Evolutionary conservation across 1,284 basidiomycete genomes (phyloP).

Genomic region (Moesziomyces sp.): DNA sequence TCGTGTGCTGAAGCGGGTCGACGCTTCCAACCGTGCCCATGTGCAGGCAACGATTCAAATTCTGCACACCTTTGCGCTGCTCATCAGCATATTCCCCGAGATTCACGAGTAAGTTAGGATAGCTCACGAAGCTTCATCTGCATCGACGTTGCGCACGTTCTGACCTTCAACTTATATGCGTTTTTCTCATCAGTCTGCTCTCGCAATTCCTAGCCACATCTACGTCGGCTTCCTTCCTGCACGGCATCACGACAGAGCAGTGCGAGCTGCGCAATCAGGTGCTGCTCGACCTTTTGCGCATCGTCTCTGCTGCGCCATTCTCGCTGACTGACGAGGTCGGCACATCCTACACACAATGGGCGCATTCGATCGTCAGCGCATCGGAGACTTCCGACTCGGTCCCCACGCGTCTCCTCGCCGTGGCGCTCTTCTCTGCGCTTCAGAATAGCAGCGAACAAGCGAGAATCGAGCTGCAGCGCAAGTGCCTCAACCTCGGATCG

Average conservation of each 20-base stretch:
- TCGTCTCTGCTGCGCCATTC: constrained; percentile 21
- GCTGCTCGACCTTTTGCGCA: constrained; percentile 30
- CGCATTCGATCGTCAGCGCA: constrained; percentile 32
- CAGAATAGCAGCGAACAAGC: constrained; percentile 42
- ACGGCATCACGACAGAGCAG: constrained; percentile 4
- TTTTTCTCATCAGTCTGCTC: constrained; percentile 3
- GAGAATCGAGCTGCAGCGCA: constrained; percentile 30
- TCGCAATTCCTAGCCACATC: constrained; percentile 32
- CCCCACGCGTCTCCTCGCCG: constrained; percentile 51
- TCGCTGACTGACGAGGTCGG: constrained; percentile 10
- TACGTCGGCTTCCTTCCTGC: constrained; percentile 30
- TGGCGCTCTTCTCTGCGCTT: constrained; percentile 44
- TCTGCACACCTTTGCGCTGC: constrained; percentile 23
- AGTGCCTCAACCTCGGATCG: constrained; percentile 16
- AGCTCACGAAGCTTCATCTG: no score
- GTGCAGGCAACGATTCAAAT: constrained; percentile 14
- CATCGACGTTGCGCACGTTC: no score
- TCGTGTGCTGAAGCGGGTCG: constrained; percentile 39
- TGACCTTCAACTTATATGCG: neutral
- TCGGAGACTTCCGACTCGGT: constrained; percentile 8
- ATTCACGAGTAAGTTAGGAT: constrained; percentile 22
- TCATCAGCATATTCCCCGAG: constrained; percentile 59
- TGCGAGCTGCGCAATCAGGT: constrained; percentile 28
- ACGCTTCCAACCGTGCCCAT: constrained; percentile 10
- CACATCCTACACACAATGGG: constrained; percentile 10